Evolutionary conservation across 306 rosid species (phyloP).

Genomic region (Betula pendula): DNA sequence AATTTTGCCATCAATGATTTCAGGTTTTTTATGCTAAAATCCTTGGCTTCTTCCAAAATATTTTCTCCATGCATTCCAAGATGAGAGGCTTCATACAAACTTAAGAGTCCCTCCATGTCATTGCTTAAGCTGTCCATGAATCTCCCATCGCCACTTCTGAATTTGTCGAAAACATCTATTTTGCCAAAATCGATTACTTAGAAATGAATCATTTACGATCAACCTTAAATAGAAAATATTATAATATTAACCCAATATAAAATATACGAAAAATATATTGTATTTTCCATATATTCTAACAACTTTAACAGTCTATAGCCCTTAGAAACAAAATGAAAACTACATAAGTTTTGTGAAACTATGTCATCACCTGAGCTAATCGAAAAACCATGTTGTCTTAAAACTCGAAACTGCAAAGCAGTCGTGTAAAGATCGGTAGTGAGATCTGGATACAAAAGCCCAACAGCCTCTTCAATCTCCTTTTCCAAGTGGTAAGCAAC

Average conservation of each 20-base stretch:
- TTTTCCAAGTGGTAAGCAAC: constrained; percentile 34
- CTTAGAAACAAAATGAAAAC: background rate
- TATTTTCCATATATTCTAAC: no score
- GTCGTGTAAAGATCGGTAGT: background rate
- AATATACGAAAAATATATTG: no score
- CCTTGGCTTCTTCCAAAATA: constrained; percentile 28
- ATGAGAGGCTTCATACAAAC: constrained; percentile 37
- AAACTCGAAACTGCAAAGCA: constrained; percentile 25
- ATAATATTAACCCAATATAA: no score
- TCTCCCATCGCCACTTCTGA: constrained; percentile 11
- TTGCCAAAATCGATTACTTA: background rate
- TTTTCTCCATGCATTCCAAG: constrained; percentile 34
- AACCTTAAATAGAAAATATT: no score
- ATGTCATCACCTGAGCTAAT: constrained; percentile 23
- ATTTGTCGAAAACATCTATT: constrained; percentile 21
- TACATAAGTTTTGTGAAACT: background rate
- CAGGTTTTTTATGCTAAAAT: constrained; percentile 8
- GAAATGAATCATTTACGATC: background rate
- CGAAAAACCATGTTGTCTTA: constrained; percentile 28
- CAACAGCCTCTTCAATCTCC: constrained; percentile 18
- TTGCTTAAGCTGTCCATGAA: constrained; percentile 24
- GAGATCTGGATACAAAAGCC: background rate
- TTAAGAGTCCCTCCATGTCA: constrained; percentile 27
- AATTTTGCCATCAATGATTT: background rate
- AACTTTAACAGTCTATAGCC: no score